Percentiles rank a stretch among this genome's conserved stretches.
Conservation (phyloP, 306 rosid species). For the Myrica gale region DNA sequence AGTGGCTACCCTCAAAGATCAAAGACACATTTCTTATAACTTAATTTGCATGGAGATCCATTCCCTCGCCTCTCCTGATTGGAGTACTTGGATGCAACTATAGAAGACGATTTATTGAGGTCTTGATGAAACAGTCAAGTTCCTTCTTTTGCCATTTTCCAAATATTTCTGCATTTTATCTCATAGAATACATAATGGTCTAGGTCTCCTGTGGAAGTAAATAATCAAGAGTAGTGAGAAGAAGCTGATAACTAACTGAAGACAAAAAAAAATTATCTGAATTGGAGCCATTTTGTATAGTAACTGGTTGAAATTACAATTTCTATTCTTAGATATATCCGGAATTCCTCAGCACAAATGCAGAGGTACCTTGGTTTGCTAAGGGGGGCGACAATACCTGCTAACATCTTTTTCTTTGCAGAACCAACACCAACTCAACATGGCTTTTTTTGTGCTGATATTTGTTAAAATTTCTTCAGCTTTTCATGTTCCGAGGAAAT, state of each 20-base stretch:
- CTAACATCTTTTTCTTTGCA: background rate
- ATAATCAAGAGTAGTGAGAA: background rate
- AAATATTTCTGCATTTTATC: background rate
- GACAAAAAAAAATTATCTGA: background rate
- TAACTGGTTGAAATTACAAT: background rate
- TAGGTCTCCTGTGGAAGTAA: background rate
- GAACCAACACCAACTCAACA: background rate
- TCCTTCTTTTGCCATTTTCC: background rate
- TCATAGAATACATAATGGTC: too few relatives aligned
- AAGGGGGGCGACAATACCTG: background rate
- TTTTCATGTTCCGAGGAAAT: background rate
- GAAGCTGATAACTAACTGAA: background rate
- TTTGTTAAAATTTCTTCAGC: background rate
- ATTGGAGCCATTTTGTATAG: background rate
- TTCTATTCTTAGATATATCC: background rate
- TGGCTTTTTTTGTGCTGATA: background rate
- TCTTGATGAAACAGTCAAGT: background rate
- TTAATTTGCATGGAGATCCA: background rate
- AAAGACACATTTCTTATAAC: background rate
- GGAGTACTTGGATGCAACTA: background rate
- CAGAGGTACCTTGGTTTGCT: background rate
- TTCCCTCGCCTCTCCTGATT: too few relatives aligned
- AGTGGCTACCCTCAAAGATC: background rate
- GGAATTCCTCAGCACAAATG: background rate
- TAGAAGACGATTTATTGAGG: background rate